phyloP scores from a whole-genome alignment of 164 flowering plant genomes.

The Berberis thunbergii region DNA sequence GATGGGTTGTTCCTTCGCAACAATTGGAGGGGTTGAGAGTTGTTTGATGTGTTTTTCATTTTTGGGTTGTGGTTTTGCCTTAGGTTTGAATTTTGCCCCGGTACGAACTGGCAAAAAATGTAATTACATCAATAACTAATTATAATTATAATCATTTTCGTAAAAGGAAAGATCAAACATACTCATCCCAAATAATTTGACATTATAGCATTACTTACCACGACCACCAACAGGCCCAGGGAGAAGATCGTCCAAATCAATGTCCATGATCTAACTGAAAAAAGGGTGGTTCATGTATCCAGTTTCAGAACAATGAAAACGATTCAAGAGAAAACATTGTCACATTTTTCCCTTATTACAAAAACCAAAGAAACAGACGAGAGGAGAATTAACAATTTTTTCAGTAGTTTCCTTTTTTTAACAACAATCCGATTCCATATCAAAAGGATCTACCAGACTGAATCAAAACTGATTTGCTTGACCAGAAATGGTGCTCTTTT shows the following conservation, averaged over 20 bases:
- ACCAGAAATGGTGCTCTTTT: no score
- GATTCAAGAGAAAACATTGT: no score
- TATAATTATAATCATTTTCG: not conserved
- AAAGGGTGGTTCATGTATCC: no score
- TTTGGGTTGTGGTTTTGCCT: conserved; percentile 17
- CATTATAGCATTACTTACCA: conserved; percentile 12
- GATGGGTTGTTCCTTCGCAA: not conserved
- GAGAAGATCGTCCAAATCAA: conserved; percentile 12
- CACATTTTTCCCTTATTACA: no score
- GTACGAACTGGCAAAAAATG: conserved; percentile 19
- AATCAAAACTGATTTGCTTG: no score
- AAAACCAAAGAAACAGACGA: no score
- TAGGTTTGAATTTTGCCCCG: conserved; percentile 32
- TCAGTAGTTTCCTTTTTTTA: no score
- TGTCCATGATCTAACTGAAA: not conserved
- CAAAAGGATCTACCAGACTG: no score
- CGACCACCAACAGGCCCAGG: conserved; percentile 10
- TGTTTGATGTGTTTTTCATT: conserved; percentile 5
- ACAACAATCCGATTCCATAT: no score
- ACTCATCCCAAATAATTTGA: not conserved
- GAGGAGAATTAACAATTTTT: no score
- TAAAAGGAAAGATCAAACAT: not conserved
- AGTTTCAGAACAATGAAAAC: no score
- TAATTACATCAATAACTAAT: not conserved
- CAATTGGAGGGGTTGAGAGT: conserved; percentile 3